phyloP scores from a whole-genome alignment of 2,329 filamentous ascomycete species.

The Xylaria polymorpha region DNA sequence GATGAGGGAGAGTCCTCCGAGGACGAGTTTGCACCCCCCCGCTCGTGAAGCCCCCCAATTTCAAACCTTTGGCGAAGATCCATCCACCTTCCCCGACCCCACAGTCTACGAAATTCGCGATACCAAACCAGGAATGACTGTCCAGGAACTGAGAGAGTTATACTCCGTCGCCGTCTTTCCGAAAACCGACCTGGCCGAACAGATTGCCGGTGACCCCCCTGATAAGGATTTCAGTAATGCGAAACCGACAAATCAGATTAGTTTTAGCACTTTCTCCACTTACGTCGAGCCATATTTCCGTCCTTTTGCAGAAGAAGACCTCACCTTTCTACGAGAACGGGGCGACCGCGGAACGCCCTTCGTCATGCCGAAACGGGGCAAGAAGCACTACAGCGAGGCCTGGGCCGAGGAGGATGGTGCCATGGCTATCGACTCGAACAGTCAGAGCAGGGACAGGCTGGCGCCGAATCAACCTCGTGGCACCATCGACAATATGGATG shows the following conservation, averaged over 20 bases:
- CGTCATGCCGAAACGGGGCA: slow-evolving; percentile 84
- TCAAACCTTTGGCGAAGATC: slow-evolving; percentile 92
- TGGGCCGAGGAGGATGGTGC: slow-evolving; percentile 95
- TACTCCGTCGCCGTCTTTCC: slow-evolving; percentile 90
- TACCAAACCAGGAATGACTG: slow-evolving; percentile 78
- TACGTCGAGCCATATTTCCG: slow-evolving; percentile 94
- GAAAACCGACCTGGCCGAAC: slow-evolving; percentile 79
- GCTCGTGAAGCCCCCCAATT: slow-evolving; percentile 76
- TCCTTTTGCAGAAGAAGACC: slow-evolving; percentile 89
- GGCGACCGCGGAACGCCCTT: slow-evolving; percentile 88
- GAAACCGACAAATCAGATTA: slow-evolving; percentile 94
- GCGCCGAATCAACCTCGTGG: slow-evolving; percentile 86
- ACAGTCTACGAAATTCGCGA: slow-evolving; percentile 93
- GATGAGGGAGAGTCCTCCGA: slow-evolving; percentile 60
- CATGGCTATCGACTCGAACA: slow-evolving; percentile 76
- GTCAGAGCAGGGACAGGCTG: slow-evolving; percentile 71
- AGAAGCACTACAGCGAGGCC: slow-evolving; percentile 85
- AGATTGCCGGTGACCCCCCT: slow-evolving; percentile 88
- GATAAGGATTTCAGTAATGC: slow-evolving; percentile 96
- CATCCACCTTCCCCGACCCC: slow-evolving; percentile 89
- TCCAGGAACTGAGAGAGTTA: slow-evolving; percentile 87
- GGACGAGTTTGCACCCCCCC: slow-evolving; percentile 69
- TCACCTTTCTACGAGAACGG: slow-evolving; percentile 90
- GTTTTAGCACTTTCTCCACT: slow-evolving; percentile 90
- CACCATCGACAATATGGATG: slow-evolving; percentile 85